Evolutionary conservation across 768 basidiomycete species (phyloP).

Genomic region (Amanita pseudoporphyria): DNA sequence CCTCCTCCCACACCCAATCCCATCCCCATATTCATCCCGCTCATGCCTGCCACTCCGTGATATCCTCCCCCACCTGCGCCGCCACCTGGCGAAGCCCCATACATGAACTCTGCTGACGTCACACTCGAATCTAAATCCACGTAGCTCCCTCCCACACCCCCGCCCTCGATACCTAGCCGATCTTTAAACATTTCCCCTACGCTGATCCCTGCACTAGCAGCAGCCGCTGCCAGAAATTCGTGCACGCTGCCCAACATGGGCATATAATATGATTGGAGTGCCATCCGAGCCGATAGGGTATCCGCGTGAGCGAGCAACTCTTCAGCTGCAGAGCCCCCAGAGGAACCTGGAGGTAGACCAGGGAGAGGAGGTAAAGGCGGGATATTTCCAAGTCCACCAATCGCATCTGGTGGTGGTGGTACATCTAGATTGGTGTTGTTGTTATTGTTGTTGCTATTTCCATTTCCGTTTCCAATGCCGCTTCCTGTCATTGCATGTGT

Average conservation of each 20-base stretch:
- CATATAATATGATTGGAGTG: constrained; percentile 54
- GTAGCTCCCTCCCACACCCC: background rate
- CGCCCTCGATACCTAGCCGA: constrained; percentile 5
- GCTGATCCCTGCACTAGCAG: constrained; percentile 9
- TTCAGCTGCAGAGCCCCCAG: constrained; percentile 39
- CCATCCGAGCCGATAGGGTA: constrained; percentile 47
- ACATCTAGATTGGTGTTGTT: background rate
- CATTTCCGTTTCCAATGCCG: background rate
- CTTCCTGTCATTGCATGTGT: background rate
- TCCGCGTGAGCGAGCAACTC: constrained; percentile 51
- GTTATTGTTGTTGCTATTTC: background rate
- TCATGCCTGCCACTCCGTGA: constrained; percentile 5
- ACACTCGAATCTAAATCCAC: constrained; percentile 5
- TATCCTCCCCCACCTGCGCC: constrained; percentile 13
- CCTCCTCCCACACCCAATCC: constrained; percentile 15
- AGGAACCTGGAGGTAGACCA: background rate
- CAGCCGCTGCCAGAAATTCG: constrained; percentile 26
- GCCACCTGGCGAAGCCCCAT: constrained; percentile 3
- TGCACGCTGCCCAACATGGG: constrained; percentile 43
- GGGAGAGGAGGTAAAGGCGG: constrained; percentile 7
- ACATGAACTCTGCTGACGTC: constrained; percentile 14
- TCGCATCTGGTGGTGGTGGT: background rate
- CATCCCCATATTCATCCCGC: background rate
- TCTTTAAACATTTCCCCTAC: constrained; percentile 9
- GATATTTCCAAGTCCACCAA: background rate